Evolutionary conservation across 2,329 filamentous ascomycete species (phyloP), one percentile per base, ranked within the genome.

Genomic region (Pseudocercospora vitis): DNA sequence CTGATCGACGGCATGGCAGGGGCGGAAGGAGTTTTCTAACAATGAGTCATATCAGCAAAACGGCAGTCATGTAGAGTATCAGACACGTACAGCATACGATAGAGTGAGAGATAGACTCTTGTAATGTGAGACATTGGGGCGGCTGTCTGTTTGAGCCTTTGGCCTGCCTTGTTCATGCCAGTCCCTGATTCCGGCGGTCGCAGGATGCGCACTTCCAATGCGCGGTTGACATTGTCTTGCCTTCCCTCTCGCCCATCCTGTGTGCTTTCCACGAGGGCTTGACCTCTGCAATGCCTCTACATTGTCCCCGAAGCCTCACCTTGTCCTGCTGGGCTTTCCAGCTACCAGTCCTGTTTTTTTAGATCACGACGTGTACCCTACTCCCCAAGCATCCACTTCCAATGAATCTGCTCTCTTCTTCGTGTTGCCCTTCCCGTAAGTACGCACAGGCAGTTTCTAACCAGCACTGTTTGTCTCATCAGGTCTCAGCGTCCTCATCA

Each of bases 401-500:
- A 37, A 18, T 3, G 37, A 40, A 24, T 40, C 16, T 2, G 37
- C 19, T 23, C 37, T 21, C 37, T 40, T 19, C 24, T 16, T 8
- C 12, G 19, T 31, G 11, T 12, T n/a, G 7, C 12, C 23, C 7
- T 45, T 11, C 21, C 32, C 24, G 7, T 24, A 32, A 31, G 48
- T 40, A 26, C 48, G 52, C 24, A 51, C 11, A 52, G 48, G 44
- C 35, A 49, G 37, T 31, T 52, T 29, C 53, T 56, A 56, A 14
- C 51, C 53, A 33, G 19, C 53, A 45, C 40, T 45, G n/a, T 28
- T 32, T 19, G 9, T 44, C 53, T 61, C 56, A 31, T 61, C 52
- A 28, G 52, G 48, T 21, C 59, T 51, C 42, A 63, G 29, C 4
- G 35, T 48, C 28, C 52, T 33, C 23, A 56, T 18, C 4, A 69